These are phyloP conservation scores for Lobosporangium transversale DNA, from an alignment of 192 early-diverging fungal species.

Conservation along the genomic window DNA sequence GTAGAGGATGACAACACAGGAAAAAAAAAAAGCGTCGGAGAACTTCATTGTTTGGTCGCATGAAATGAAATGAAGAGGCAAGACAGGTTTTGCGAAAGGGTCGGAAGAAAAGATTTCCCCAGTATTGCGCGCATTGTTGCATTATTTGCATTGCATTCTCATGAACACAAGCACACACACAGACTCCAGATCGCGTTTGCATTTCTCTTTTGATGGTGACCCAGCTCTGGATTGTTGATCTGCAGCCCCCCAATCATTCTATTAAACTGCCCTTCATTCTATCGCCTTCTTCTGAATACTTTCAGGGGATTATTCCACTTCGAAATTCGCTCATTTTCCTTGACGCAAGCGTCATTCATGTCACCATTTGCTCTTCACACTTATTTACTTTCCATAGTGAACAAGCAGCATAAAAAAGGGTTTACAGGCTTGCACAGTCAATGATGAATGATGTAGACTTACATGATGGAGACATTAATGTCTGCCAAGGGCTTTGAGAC, in stretches of 20 bases:
- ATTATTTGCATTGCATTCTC: constrained; percentile 4
- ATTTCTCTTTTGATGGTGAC: not conserved
- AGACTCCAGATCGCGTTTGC: too few relatives aligned
- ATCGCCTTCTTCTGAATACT: not conserved
- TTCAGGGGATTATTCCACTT: not conserved
- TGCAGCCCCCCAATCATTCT: too few relatives aligned
- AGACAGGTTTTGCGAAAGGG: too few relatives aligned
- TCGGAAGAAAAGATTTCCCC: too few relatives aligned
- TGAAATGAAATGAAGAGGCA: not conserved
- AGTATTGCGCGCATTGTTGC: not conserved
- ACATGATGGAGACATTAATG: constrained; percentile 50
- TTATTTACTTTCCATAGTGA: not conserved
- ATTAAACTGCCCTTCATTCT: not conserved
- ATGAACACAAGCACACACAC: not conserved
- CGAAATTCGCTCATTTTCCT: constrained; percentile 3
- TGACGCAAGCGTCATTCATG: too few relatives aligned
- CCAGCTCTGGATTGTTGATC: too few relatives aligned
- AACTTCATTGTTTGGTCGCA: not conserved
- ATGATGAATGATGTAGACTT: constrained; percentile 14
- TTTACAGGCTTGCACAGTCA: too few relatives aligned
- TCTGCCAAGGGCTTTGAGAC: constrained; percentile 46
- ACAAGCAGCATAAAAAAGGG: too few relatives aligned
- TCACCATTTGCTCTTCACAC: not conserved
- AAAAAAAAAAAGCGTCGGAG: not conserved
- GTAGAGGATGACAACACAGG: too few relatives aligned